phyloP scores from a whole-genome alignment of 202 grass and related monocot species.

The Panicum virgatum region DNA sequence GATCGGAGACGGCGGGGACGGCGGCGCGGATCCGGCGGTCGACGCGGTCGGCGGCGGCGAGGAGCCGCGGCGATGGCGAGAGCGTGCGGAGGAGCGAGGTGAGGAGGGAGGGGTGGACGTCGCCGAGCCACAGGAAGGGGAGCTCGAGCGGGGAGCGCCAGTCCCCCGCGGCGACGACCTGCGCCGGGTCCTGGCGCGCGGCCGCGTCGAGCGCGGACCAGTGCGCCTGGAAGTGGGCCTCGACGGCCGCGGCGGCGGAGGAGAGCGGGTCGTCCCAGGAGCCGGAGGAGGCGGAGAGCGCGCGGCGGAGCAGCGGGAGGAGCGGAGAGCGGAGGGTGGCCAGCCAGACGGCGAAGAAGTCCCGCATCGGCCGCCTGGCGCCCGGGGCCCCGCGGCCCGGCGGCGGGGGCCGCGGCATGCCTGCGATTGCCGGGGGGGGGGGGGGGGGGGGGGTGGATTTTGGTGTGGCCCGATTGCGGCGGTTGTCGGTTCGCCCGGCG shows the following conservation, averaged over 20 bases:
- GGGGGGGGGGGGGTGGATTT: no score
- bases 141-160: conserved; percentile 62
- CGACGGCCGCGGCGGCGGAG: conserved; percentile 45
- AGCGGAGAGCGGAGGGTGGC: conserved; percentile 55
- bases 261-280: conserved; percentile 47
- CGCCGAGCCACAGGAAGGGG: conserved; percentile 70
- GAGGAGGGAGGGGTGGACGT: conserved; percentile 63
- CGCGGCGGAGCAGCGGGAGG: conserved; percentile 62
- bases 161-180: conserved; percentile 43
- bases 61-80: conserved; percentile 49
- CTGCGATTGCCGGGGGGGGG: background rate
- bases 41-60: conserved; percentile 50
- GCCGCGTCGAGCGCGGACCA: conserved; percentile 64
- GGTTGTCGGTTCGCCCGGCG: conserved; percentile 33
- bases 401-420: conserved; percentile 50
- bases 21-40: conserved; percentile 57
- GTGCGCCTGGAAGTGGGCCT: conserved; percentile 63
- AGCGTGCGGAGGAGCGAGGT: conserved; percentile 61
- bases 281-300: conserved; percentile 49
- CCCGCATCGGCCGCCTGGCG: conserved; percentile 48
- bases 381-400: conserved; percentile 38
- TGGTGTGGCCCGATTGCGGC: conserved; percentile 21
- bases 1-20: conserved; percentile 53
- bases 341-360: conserved; percentile 63
- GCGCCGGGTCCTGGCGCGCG: conserved; percentile 54